Evolutionary conservation across 139 green algal species (phyloP), one percentile per base, ranked within the genome.

Genomic region (Chlamydomonas sp.): DNA sequence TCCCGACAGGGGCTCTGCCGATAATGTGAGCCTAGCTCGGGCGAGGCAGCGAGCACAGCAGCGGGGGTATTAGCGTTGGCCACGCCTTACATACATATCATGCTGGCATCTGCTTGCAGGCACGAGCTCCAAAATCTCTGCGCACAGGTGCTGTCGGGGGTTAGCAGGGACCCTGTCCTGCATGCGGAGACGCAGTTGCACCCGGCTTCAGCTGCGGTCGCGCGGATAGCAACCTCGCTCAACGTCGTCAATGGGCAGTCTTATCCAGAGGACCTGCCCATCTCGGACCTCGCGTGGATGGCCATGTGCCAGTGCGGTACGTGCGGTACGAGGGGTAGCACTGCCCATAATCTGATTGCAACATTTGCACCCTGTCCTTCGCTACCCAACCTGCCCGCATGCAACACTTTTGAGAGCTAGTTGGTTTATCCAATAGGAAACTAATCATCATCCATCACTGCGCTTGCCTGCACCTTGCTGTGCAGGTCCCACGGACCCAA

Each of bases 1-100:
- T 98, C 69, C 96, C 96, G 2, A 94, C 89, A 17, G 87, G 77
- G 10, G 85, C 91, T 9, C 78, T 97, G 16, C 93, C 95, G 15
- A 78, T 98, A 4, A 92, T 94, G 95, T 96, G 81, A 81, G 94
- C 5, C 5, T 2, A 20, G 1, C 31, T 17, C 20, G 16, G 7
- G 3, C 5, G 17, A 18, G 18, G 12, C 20, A 49, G 31, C 31
- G 31, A 49, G 31, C 31, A 49, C 31, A 49, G 31, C 31, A 49
- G 31, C 31, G 31, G 31, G 31, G 31, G 31, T 49, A 49, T 49
- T 49, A 49, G 31, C 31, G 31, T 49, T 49, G 31, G 31, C 31
- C 31, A 49, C 31, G 31, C 31, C 31, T 49, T 49, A 49, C 31
- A 49, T 72, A 15, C 1, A 17, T 7, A 4, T 57, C 3, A 4